Conservation (phyloP, 2,329 filamentous ascomycete genomes). For the Colletotrichum phormii region DNA sequence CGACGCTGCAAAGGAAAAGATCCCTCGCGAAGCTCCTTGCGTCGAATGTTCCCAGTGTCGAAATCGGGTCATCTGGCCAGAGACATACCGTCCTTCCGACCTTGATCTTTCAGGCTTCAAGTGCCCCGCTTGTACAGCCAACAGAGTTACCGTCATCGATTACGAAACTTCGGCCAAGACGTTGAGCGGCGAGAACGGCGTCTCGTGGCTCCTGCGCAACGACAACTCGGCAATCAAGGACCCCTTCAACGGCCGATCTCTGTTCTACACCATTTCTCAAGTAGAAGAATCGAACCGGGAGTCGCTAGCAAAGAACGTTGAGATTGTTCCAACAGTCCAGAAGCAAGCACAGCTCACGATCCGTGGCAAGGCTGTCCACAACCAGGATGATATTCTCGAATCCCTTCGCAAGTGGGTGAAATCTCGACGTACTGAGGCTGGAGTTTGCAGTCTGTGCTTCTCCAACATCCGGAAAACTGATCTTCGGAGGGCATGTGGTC, state of each 20-base stretch:
- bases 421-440: conserved; percentile 50
- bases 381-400: conserved; percentile 48
- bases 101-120: conserved; percentile 47
- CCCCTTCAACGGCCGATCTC: conserved; percentile 52
- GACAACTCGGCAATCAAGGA: conserved; percentile 46
- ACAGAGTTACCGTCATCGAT: conserved; percentile 49
- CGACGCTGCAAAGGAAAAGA: neutral
- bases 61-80: conserved; percentile 60
- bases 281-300: conserved; percentile 46
- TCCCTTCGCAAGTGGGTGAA: conserved; percentile 51
- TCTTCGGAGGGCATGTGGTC: conserved; percentile 57
- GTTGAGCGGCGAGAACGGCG: conserved; percentile 54
- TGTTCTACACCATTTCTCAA: conserved; percentile 52
- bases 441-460: conserved; percentile 60
- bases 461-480: conserved; percentile 46
- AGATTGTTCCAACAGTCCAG: conserved; percentile 45
- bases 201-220: conserved; percentile 57
- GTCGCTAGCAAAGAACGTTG: conserved; percentile 50
- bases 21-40: conserved; percentile 46
- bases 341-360: conserved; percentile 43
- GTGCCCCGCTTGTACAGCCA: conserved; percentile 54
- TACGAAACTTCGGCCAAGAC: conserved; percentile 50
- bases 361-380: conserved; percentile 55
- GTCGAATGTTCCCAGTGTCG: conserved; percentile 58
- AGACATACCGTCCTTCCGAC: conserved; percentile 52